phyloP scores from a whole-genome alignment of 768 basidiomycete species.

The Kwoniella dejecticola region DNA sequence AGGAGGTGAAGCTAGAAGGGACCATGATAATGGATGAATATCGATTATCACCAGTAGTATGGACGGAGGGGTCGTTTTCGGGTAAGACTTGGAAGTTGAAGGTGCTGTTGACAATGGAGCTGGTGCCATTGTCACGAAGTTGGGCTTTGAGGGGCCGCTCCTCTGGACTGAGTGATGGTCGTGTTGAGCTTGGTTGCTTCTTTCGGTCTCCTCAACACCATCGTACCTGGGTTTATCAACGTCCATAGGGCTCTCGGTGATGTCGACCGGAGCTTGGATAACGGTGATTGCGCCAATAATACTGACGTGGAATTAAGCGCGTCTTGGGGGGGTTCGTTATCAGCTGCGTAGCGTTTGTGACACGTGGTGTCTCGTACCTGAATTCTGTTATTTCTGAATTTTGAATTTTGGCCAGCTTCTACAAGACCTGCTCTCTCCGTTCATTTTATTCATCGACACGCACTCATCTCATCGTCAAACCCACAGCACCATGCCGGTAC shows the following conservation, averaged over 20 bases:
- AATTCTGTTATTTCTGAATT: conserved; percentile 13
- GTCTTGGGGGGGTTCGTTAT: neutral
- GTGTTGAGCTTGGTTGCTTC: no score
- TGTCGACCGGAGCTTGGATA: no score
- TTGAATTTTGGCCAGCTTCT: conserved; percentile 1
- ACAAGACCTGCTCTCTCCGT: no score
- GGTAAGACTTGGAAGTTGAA: conserved; percentile 12
- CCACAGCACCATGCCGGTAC: conserved; percentile 11
- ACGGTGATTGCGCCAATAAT: no score
- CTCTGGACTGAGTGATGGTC: no score
- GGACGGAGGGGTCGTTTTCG: conserved; percentile 40
- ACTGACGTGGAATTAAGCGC: conserved; percentile 2
- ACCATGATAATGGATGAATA: conserved; percentile 84
- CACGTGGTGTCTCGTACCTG: conserved; percentile 1
- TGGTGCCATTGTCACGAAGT: conserved; percentile 10
- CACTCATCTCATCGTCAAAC: no score
- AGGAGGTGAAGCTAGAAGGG: conserved; percentile 62
- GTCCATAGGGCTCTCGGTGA: no score
- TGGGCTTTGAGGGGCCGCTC: no score
- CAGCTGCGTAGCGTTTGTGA: neutral
- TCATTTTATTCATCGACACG: neutral
- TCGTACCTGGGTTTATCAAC: no score
- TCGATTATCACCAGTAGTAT: conserved; percentile 85
- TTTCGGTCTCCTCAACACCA: no score
- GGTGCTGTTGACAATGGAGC: neutral